These are phyloP conservation scores for Phalaenopsis hybrid DNA, from an alignment of 116 monocot species.

Conservation along the genomic window DNA sequence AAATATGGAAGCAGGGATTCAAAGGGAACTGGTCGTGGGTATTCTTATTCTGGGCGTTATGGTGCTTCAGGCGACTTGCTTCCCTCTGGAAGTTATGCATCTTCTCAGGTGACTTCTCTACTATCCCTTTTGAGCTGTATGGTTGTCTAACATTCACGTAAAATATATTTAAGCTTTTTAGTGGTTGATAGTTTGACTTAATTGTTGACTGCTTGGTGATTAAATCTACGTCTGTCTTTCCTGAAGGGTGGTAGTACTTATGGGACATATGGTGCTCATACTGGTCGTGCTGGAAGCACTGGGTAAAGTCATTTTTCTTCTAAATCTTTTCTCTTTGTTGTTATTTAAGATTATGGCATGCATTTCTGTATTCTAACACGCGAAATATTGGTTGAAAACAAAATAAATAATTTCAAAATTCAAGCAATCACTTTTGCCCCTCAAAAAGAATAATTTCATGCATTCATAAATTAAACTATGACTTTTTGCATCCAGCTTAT, in stretches of 20 bases:
- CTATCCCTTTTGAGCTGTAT: neutral
- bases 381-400: no score
- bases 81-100: constrained; percentile 39
- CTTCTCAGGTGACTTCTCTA: constrained; percentile 50
- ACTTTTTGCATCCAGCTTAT: neutral
- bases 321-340: neutral
- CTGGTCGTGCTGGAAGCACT: constrained; percentile 58
- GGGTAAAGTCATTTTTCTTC: constrained; percentile 42
- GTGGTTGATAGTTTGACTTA: neutral
- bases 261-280: constrained; percentile 62
- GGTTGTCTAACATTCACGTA: neutral
- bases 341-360: neutral
- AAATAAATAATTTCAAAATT: no score
- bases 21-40: constrained; percentile 48
- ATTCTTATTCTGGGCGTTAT: constrained; percentile 66
- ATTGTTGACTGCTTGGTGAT: neutral
- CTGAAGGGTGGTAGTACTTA: constrained; percentile 55
- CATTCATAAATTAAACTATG: no score
- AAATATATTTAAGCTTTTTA: neutral
- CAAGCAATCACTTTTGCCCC: no score
- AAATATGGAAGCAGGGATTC: constrained; percentile 64
- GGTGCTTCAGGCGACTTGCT: constrained; percentile 30
- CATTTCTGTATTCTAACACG: neutral
- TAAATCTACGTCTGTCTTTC: constrained; percentile 5
- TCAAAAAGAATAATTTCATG: no score